Evolutionary conservation across 768 basidiomycete genomes (phyloP).

Genomic region (Amanita exitialis): DNA sequence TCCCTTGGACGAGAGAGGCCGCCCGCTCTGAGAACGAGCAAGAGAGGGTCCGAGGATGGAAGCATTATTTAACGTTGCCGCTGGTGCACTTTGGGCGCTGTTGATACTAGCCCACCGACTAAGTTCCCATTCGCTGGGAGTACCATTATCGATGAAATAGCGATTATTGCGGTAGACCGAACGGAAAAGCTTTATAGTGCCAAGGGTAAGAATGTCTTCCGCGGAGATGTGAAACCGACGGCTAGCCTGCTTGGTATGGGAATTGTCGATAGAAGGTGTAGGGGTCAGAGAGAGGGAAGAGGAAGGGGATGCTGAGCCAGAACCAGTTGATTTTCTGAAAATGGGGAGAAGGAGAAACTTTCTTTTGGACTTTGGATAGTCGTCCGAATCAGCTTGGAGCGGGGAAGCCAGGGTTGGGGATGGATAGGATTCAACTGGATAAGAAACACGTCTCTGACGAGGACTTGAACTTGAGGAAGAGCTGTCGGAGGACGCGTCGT

Average conservation of each 20-base stretch:
- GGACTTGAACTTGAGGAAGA: constrained; percentile 14
- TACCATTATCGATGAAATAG: constrained; percentile 3
- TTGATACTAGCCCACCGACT: constrained; percentile 21
- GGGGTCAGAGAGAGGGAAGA: constrained; percentile 26
- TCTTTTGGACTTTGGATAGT: constrained; percentile 12
- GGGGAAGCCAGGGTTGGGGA: constrained; percentile 8
- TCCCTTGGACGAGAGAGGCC: background rate
- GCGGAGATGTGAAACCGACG: constrained; percentile 18
- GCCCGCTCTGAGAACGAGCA: constrained; percentile 22
- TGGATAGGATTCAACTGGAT: constrained; percentile 9
- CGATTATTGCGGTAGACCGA: constrained; percentile 19
- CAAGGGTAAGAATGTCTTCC: constrained; percentile 26
- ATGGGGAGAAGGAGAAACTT: constrained; percentile 18
- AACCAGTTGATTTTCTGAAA: constrained; percentile 12
- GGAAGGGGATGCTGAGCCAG: constrained; percentile 18
- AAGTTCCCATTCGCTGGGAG: constrained; percentile 16
- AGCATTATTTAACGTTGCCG: constrained; percentile 7
- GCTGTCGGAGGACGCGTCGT: constrained; percentile 11
- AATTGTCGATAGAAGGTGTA: constrained; percentile 24
- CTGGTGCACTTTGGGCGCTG: constrained; percentile 6
- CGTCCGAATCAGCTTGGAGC: background rate
- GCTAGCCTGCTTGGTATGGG: constrained; percentile 9
- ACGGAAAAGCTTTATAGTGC: constrained; percentile 29
- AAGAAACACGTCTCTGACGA: constrained; percentile 14
- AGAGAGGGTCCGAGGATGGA: constrained; percentile 19